These are phyloP conservation scores for Tetrapisispora phaffii DNA, from an alignment of 805 yeast genomes.

Conservation along the genomic window DNA sequence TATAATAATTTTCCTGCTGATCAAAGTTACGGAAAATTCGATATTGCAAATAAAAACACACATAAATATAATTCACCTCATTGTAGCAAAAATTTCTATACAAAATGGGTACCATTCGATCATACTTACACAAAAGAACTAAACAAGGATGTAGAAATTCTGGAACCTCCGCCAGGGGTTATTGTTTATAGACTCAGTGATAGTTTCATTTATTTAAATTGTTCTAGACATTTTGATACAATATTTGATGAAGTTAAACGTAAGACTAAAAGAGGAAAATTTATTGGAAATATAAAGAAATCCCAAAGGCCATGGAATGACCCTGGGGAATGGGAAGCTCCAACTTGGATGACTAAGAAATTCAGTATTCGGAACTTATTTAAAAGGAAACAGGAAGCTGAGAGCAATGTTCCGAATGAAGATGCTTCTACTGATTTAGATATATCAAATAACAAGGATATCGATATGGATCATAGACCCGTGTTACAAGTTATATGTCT, in stretches of 20 bases:
- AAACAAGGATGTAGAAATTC: conserved; percentile 50
- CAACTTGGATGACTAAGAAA: conserved; percentile 17
- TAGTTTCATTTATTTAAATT: conserved; percentile 71
- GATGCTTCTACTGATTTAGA: neutral
- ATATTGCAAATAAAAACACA: neutral
- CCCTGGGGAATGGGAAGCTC: conserved; percentile 50
- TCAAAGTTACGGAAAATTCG: neutral
- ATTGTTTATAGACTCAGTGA: conserved; percentile 77
- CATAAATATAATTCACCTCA: neutral
- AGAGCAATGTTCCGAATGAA: neutral
- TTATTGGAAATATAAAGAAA: conserved; percentile 26
- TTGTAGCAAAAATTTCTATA: conserved; percentile 31
- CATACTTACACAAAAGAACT: conserved; percentile 31
- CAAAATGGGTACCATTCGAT: conserved; percentile 62
- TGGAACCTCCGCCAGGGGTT: conserved; percentile 89
- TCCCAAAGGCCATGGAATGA: conserved; percentile 86
- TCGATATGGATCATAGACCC: conserved; percentile 47
- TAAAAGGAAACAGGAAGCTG: neutral
- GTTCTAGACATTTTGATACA: conserved; percentile 60
- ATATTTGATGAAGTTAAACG: conserved; percentile 58
- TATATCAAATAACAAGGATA: no score
- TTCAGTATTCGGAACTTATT: conserved; percentile 6
- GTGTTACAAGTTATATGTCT: conserved; percentile 59
- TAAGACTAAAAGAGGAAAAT: conserved; percentile 50
- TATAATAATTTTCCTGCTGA: neutral